Conservation (phyloP, 2,329 filamentous ascomycete genomes). For the Diatrype stigma region DNA sequence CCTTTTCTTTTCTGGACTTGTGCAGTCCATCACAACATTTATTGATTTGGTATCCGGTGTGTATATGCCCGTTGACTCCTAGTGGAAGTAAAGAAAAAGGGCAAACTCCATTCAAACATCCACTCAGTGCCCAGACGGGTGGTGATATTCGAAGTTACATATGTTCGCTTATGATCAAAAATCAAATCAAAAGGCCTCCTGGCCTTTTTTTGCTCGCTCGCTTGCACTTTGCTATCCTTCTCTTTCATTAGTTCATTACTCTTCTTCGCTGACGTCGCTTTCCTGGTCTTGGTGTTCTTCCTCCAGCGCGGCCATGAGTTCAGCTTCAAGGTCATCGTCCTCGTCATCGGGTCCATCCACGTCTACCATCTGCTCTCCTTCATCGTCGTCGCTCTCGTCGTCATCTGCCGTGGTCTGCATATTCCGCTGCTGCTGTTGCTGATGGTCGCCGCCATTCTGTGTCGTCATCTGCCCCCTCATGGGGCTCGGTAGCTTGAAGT, state of each 20-base stretch:
- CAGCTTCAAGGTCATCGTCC: slow-evolving; percentile 28
- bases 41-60: too few relatives aligned
- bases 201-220: too few relatives aligned
- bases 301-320: slow-evolving; percentile 23
- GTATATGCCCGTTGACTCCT: too few relatives aligned
- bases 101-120: too few relatives aligned
- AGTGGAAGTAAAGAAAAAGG: too few relatives aligned
- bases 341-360: slow-evolving; percentile 19
- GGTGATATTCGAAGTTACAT: too few relatives aligned
- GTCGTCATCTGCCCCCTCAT: slow-evolving; percentile 35
- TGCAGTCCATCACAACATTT: too few relatives aligned
- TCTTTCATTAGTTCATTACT: slow-evolving; percentile 9
- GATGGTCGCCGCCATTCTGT: slow-evolving; percentile 18
- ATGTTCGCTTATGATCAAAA: too few relatives aligned
- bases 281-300: slow-evolving; percentile 16
- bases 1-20: too few relatives aligned
- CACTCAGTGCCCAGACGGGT: too few relatives aligned
- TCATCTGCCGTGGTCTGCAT: slow-evolving; percentile 20
- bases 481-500: slow-evolving; percentile 51
- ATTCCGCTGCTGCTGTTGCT: slow-evolving; percentile 9
- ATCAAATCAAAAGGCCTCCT: too few relatives aligned
- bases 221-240: too few relatives aligned
- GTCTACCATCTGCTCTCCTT: slow-evolving; percentile 32
- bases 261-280: slow-evolving; percentile 30
- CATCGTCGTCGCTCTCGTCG: slow-evolving; percentile 31